Base-by-base conservation (phyloP, 140 eudicot genomes). In the Erigeron philadelphicus region DNA sequence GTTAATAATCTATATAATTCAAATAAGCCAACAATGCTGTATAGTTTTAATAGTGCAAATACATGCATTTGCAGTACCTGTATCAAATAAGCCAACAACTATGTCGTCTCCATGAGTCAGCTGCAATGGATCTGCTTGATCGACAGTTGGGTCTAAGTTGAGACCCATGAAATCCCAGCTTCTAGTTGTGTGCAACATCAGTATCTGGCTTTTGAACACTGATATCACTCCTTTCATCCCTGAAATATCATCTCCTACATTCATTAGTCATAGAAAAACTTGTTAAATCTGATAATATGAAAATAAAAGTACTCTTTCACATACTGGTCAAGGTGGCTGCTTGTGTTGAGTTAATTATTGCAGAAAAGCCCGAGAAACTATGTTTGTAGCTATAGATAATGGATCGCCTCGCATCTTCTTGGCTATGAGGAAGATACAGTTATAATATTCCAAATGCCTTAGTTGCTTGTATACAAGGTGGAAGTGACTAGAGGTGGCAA, bases 101-200 rank as follows among this genome's bases (percentile, higher is more conserved):
- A 82, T 59, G 56, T 82, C 72, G 61, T 75, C 83, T 48, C 88
- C 90, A 61, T 84, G 70, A 12, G 81, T 61, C 42, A 76, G 73
- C 54, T 89, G 95, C 73, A 74, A 54, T 43, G 84, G 88, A 60
- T 73, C 68, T 72, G 66, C 70, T 68, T 74, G 57, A 48, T 61
- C 72, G 57, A 43, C 73, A 63, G 61, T 46, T 54, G 61, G 77
- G 72, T 81, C 74, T 60, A 81, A 58, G 40, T 74, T 63, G 52
- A 89, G 95, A 44, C 95, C 96, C 88, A 82, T 80, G 66, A 86
- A 89, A 78, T 89, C 96, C 96, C 96, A 89, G 86, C 91, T 89
- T 83, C 96, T 80, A n/a, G 96, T 89, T 23, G 96, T 86, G 80
- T 86, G 88, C 75, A 84, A 60, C 78, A 13, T 17, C 67, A 82